A percentile compares a stretch with the other conserved stretches of the same genome.
phyloP scores from a whole-genome alignment of 768 basidiomycete genomes.

The Krasilnikovozyma curviuscula region DNA sequence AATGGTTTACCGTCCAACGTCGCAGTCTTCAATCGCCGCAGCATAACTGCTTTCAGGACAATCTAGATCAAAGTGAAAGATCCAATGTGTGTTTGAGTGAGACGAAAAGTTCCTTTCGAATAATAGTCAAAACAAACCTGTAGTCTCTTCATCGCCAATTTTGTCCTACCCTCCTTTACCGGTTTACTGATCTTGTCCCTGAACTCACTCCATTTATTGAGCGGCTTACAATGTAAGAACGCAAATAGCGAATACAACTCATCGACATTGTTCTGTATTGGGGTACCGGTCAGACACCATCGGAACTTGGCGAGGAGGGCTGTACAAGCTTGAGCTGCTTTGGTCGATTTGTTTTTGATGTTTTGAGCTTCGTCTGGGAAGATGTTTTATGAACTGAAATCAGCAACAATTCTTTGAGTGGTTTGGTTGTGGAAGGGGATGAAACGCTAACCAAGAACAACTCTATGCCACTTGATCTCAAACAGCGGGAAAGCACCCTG shows the following conservation, averaged over 20 bases:
- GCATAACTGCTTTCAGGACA: conserved; percentile 69
- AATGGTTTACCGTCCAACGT: conserved; percentile 47
- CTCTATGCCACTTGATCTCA: conserved; percentile 57
- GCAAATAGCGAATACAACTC: conserved; percentile 78
- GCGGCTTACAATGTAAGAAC: conserved; percentile 59
- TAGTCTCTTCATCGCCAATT: conserved; percentile 14
- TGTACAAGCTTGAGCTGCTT: conserved; percentile 57
- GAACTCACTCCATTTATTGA: conserved; percentile 63
- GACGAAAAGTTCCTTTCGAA: neutral
- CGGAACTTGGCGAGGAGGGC: conserved; percentile 56
- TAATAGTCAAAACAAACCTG: neutral
- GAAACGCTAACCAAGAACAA: conserved; percentile 52
- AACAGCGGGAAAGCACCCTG: conserved; percentile 42
- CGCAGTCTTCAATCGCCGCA: conserved; percentile 55
- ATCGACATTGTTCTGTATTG: conserved; percentile 68
- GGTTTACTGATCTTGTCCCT: conserved; percentile 59
- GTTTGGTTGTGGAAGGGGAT: no score
- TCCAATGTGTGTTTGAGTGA: neutral
- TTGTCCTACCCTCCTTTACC: conserved; percentile 46
- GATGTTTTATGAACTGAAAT: neutral
- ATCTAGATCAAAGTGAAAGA: conserved; percentile 30
- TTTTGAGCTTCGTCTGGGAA: conserved; percentile 71
- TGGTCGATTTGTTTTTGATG: conserved; percentile 68
- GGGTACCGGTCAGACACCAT: conserved; percentile 58
- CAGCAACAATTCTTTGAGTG: neutral